phyloP scores from a whole-genome alignment of 805 yeast species.

The Saccharomycopsis selenospora region DNA sequence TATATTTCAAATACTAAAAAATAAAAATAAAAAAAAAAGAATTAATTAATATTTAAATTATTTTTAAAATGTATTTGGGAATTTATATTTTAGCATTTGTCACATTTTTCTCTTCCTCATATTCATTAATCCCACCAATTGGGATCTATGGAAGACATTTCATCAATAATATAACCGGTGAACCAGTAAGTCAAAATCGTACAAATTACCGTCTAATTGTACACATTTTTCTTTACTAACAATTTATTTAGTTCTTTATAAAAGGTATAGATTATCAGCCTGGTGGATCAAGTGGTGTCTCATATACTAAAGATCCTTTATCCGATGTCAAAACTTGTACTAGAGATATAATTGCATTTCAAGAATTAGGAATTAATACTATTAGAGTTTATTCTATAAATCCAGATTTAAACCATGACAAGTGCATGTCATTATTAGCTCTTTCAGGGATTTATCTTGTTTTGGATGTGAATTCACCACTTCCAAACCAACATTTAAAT shows the following conservation, averaged over 20 bases:
- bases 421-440: constrained; percentile 87
- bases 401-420: constrained; percentile 75
- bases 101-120: too few relatives aligned
- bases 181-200: constrained; percentile 44
- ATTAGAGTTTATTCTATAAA: constrained; percentile 83
- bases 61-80: too few relatives aligned
- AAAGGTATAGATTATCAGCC: constrained; percentile 95
- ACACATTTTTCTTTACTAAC: constrained; percentile 1
- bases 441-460: constrained; percentile 88
- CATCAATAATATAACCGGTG: constrained; percentile 62
- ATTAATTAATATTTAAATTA: too few relatives aligned
- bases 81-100: too few relatives aligned
- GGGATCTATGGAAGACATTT: constrained; percentile 64
- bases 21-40: too few relatives aligned
- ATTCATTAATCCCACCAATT: constrained; percentile 52
- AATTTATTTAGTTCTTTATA: constrained; percentile 45
- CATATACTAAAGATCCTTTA: constrained; percentile 57
- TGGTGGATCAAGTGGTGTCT: constrained; percentile 81
- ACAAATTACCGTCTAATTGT: constrained; percentile 18
- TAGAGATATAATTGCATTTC: constrained; percentile 74
- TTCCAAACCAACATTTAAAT: constrained; percentile 69
- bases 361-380: constrained; percentile 79
- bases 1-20: too few relatives aligned
- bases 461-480: constrained; percentile 86
- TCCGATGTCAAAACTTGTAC: constrained; percentile 68